Evolutionary conservation across 345 rosid species (phyloP), one percentile per base, ranked within the genome.

Genomic region (Capsella bursapastoris): DNA sequence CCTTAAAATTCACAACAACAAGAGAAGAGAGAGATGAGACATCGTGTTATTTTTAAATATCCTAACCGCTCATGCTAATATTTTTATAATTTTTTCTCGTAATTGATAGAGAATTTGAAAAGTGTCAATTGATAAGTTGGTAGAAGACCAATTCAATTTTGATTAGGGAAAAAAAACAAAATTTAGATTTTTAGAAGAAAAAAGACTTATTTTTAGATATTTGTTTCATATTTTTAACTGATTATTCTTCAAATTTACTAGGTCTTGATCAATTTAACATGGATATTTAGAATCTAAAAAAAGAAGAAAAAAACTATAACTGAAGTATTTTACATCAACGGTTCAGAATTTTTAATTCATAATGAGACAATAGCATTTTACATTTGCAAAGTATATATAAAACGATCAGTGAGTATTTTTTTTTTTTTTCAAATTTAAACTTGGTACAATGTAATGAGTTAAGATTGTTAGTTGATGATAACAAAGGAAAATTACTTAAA

Each of bases 131-230:
- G 61, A 65, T 34, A 7, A 37, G 27, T 13, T 7, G 57, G 77
- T 15, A 73, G 31, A 45, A 37, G 72, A 65, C 72, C 37, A n/a
- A 57, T 74, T 74, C 78, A 65, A 47, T 11, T 41, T 57, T 37
- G 16, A 35, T 5, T 7, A 27, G 29, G 13, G 16, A 13, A 22
- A 38, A 5, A 7, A 13, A 38, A 56, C 4, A 14, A 52, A 14
- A 8, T 35, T 34, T 27, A 0, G 11, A 53, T n/a, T 41, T 16
- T 12, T 38, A 22, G 8, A 22, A 22, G 13, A 41, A 56, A 31
- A 8, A 5, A 29, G 14, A 32, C 8, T 57, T 69, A 29, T 6
- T 57, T 69, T 57, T 55, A 45, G 73, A 43, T 57, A 15, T 32
- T 45, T 27, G 4, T 64, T 47, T 22, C 3, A 25, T 8, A 2